Evolutionary conservation across 257 asterid genomes (phyloP), one percentile per base, ranked within the genome.

Genomic region (Petrea volubilis): DNA sequence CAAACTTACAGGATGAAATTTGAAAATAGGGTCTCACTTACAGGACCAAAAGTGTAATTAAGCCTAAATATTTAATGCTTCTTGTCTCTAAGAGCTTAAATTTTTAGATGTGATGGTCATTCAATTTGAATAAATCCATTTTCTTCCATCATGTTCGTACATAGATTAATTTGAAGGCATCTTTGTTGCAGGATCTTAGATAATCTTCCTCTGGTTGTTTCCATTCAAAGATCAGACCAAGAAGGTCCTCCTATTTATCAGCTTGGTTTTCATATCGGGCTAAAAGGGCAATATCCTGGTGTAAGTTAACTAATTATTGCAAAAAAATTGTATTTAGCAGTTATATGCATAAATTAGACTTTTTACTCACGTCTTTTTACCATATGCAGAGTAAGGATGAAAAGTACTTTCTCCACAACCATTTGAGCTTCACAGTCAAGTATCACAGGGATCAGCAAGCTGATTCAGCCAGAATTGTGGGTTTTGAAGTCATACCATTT

Each of bases 191-290:
- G 95, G 95, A 86, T 88, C 69, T 78, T 88, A 60, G 96, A 88
- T 73, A 88, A 88, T 77, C 93, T 88, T 80, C 96, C 96, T 53
- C 74, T 88, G 77, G 96, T 88, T 67, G 96, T 86, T 21, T 88
- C 90, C 0, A 67, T 86, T 66, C 86, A 77, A 44, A 84, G 89
- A 83, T 6, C 71, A 53, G 89, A 84, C 49, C 82, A 74, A 68
- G 90, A 80, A 29, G 84, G 86, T 53, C 89, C 86, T 76, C 89
- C 90, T 10, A 76, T 87, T 44, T 86, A 83, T 79, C 90, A 88
- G 84, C 82, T 84, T 33, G 96, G 96, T 25, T 87, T 72, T 74
- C 79, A 82, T 68, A 73, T 86, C 46, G 93, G 96, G 25, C 77
- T 86, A 46, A 86, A 86, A 78, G 96, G 93, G 60, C 89, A 83